phyloP scores from a whole-genome alignment of 768 basidiomycete genomes.

The Podaxis sp. region DNA sequence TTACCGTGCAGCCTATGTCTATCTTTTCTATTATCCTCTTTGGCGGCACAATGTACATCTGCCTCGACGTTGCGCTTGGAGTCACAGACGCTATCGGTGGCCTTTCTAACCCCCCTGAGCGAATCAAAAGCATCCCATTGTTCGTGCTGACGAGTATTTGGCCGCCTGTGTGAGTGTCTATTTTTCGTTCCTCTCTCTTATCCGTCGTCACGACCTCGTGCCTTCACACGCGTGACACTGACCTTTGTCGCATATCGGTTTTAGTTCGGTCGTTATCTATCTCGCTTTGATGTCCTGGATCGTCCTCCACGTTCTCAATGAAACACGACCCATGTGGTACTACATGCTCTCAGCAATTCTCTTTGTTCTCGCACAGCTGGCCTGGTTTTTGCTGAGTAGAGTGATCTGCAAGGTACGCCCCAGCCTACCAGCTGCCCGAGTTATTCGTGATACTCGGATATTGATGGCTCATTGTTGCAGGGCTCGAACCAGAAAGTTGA shows the following conservation, averaged over 20 bases:
- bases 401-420: slow-evolving; percentile 64
- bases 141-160: slow-evolving; percentile 61
- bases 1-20: slow-evolving; percentile 54
- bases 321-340: slow-evolving; percentile 76
- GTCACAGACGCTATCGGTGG: slow-evolving; percentile 59
- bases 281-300: slow-evolving; percentile 78
- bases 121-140: slow-evolving; percentile 66
- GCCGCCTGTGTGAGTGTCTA: slow-evolving; percentile 27
- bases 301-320: slow-evolving; percentile 71
- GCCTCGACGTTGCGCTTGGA: slow-evolving; percentile 75
- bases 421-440: background rate
- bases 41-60: slow-evolving; percentile 75
- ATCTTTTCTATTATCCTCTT: slow-evolving; percentile 60
- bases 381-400: slow-evolving; percentile 76
- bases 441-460: background rate
- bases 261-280: slow-evolving; percentile 54
- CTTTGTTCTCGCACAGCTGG: slow-evolving; percentile 80
- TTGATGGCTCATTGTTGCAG: slow-evolving; percentile 29
- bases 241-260: background rate
- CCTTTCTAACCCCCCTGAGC: slow-evolving; percentile 51
- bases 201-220: background rate
- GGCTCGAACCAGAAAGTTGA: slow-evolving; percentile 71
- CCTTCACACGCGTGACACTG: slow-evolving; percentile 1
- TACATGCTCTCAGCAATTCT: slow-evolving; percentile 72
- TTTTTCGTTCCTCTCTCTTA: background rate